These are phyloP conservation scores for Eucalyptus guilfoylei DNA, from an alignment of 345 rosid species.

Conservation along the genomic window DNA sequence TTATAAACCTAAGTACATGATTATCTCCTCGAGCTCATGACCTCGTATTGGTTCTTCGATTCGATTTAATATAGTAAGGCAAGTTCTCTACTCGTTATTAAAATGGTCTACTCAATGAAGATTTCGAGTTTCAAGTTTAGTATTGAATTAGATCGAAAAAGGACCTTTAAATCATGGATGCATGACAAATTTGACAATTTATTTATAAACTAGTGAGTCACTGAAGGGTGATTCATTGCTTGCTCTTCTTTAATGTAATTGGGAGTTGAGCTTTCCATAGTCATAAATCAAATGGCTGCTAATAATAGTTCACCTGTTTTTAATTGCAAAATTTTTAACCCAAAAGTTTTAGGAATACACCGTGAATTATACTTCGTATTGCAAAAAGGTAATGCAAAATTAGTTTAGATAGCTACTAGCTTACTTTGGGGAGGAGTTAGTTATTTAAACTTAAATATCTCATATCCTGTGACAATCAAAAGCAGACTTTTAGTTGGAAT, in stretches of 20 bases:
- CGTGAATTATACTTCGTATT: not conserved
- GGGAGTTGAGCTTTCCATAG: not conserved
- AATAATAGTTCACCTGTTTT: not conserved
- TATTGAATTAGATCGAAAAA: not conserved
- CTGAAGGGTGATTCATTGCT: not conserved
- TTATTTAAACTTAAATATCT: not conserved
- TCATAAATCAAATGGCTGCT: not conserved
- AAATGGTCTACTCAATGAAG: not conserved
- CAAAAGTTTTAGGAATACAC: not conserved
- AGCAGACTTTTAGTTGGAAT: not conserved
- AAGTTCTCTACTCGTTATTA: not conserved
- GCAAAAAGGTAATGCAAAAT: not conserved
- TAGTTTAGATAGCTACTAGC: not conserved
- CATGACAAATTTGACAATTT: not conserved
- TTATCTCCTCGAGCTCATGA: not conserved
- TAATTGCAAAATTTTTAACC: not conserved
- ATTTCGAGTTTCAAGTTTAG: too few species aligned
- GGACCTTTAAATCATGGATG: not conserved
- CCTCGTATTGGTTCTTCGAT: not conserved
- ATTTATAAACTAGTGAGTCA: not conserved
- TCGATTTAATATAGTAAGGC: not conserved
- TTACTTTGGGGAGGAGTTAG: not conserved
- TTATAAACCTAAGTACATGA: too few species aligned
- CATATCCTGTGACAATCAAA: not conserved
- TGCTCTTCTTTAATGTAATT: not conserved